Evolutionary conservation across 2,329 filamentous ascomycete genomes (phyloP).

Genomic region (Capronia coronata): DNA sequence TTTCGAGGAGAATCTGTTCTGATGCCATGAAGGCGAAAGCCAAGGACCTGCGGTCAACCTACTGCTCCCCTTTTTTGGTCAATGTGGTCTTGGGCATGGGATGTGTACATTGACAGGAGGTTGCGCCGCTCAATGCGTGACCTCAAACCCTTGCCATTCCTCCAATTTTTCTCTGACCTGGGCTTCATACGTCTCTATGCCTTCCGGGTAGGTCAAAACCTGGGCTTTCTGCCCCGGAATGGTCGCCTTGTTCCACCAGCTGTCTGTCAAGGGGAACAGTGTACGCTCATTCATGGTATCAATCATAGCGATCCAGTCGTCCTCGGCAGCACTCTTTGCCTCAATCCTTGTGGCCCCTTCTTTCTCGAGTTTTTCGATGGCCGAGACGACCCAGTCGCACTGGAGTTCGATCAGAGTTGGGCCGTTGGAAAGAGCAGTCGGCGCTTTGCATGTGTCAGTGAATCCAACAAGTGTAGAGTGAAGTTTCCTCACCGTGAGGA

Average conservation of each 20-base stretch:
- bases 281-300: slow-evolving; percentile 40
- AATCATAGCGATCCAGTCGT: slow-evolving; percentile 46
- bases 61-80: slow-evolving; percentile 34
- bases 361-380: slow-evolving; percentile 45
- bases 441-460: too few species aligned
- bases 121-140: too few species aligned
- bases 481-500: not conserved
- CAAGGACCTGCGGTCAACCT: slow-evolving; percentile 28
- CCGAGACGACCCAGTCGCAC: slow-evolving; percentile 41
- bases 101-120: slow-evolving; percentile 13
- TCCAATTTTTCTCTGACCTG: slow-evolving; percentile 3
- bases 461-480: too few species aligned
- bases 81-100: slow-evolving; percentile 32
- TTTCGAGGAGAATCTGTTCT: slow-evolving; percentile 32
- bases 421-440: slow-evolving; percentile 24
- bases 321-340: slow-evolving; percentile 41
- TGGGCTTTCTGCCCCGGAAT: slow-evolving; percentile 54
- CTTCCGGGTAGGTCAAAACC: slow-evolving; percentile 35
- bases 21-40: slow-evolving; percentile 31
- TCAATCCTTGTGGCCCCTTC: slow-evolving; percentile 46
- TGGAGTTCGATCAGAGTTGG: slow-evolving; percentile 50
- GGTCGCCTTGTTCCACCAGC: slow-evolving; percentile 48
- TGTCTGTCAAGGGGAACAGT: slow-evolving; percentile 41
- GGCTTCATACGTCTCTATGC: slow-evolving; percentile 11
- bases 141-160: slow-evolving; percentile 9